Evolutionary conservation across 2,329 filamentous ascomycete genomes (phyloP).

Genomic region (Aspergillus neoniger): DNA sequence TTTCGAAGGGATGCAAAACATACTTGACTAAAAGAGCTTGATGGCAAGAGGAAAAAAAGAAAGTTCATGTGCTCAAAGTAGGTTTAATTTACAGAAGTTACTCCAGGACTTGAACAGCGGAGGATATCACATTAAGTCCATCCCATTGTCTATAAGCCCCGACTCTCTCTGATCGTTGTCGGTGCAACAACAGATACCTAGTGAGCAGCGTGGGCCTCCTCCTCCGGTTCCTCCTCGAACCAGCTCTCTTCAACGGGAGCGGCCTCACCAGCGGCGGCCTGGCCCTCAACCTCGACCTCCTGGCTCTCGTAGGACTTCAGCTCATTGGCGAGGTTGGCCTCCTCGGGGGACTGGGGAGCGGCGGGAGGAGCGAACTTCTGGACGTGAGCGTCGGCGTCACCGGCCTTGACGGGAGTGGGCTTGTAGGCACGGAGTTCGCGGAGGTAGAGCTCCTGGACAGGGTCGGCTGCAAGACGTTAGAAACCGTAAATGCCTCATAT

Average conservation of each 20-base stretch:
- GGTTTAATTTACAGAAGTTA: constrained; percentile 32
- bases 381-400: constrained; percentile 86
- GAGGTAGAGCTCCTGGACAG: constrained; percentile 97
- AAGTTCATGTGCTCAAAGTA: constrained; percentile 29
- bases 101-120: constrained; percentile 21
- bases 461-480: constrained; percentile 68
- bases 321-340: constrained; percentile 86
- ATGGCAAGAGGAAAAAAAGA: constrained; percentile 18
- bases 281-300: constrained; percentile 91
- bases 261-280: constrained; percentile 64
- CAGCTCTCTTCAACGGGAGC: constrained; percentile 69
- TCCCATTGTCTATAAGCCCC: constrained; percentile 28
- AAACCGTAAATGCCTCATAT: constrained; percentile 10
- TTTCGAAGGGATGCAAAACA: background rate
- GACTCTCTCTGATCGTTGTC: constrained; percentile 32
- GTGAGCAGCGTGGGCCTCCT: constrained; percentile 50
- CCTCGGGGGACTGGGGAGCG: constrained; percentile 85
- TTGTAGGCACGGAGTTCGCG: constrained; percentile 97
- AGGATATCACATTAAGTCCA: constrained; percentile 28
- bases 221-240: constrained; percentile 72
- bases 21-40: background rate
- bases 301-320: constrained; percentile 93
- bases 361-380: constrained; percentile 81
- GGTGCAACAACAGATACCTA: constrained; percentile 34
- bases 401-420: constrained; percentile 75